phyloP scores from a whole-genome alignment of 1,284 basidiomycete species.

The Polyporus tsugae region DNA sequence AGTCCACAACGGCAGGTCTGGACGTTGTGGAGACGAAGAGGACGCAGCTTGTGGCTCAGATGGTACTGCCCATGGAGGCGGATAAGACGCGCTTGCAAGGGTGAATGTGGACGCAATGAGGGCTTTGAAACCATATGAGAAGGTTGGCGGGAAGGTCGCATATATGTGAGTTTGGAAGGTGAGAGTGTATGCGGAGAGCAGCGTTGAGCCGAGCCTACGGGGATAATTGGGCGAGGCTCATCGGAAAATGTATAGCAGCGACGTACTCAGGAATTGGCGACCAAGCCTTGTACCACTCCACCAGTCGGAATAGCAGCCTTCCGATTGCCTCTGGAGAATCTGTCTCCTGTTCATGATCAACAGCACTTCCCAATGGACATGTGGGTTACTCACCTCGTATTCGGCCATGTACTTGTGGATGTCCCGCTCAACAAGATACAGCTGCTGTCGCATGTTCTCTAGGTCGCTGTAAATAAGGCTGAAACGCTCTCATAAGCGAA shows the following conservation, averaged over 20 bases:
- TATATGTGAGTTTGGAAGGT: constrained; percentile 77
- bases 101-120: constrained; percentile 68
- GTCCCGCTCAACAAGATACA: constrained; percentile 66
- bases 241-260: not conserved
- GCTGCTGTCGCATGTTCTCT: constrained; percentile 72
- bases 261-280: constrained; percentile 64
- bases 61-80: constrained; percentile 36
- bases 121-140: constrained; percentile 69
- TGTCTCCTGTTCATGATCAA: constrained; percentile 47
- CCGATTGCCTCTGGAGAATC: constrained; percentile 57
- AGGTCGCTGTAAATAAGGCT: not conserved
- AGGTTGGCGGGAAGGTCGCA: constrained; percentile 69
- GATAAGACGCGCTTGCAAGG: constrained; percentile 34
- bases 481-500: not conserved
- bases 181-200: constrained; percentile 66
- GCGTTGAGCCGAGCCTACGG: constrained; percentile 64
- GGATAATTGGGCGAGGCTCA: constrained; percentile 17
- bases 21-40: constrained; percentile 35
- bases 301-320: constrained; percentile 60
- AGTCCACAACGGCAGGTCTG: constrained; percentile 57
- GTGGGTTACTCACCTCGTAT: constrained; percentile 59
- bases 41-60: constrained; percentile 5
- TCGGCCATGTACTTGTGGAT: constrained; percentile 62
- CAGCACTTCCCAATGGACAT: not conserved
- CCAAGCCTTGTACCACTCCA: constrained; percentile 76